Conservation (phyloP, 495 filamentous ascomycete genomes). For the Podospora australis region DNA sequence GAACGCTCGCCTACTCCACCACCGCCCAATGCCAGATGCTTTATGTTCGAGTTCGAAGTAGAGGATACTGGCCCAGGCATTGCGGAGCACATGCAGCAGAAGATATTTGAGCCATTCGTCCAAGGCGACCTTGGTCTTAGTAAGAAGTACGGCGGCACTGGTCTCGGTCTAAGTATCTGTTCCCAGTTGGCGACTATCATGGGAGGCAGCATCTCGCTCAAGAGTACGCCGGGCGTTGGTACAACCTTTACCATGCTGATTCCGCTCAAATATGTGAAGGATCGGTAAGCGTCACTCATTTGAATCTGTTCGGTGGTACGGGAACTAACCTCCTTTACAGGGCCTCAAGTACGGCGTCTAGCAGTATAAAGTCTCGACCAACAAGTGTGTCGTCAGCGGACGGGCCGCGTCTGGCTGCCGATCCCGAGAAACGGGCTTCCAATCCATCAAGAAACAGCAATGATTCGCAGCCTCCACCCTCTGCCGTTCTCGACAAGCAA, state of each 20-base stretch:
- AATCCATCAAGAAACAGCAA: constrained; percentile 23
- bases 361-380: constrained; percentile 59
- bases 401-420: constrained; percentile 13
- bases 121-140: constrained; percentile 84
- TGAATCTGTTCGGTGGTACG: neutral
- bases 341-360: constrained; percentile 40
- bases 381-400: constrained; percentile 73
- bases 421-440: constrained; percentile 39
- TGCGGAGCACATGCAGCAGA: constrained; percentile 62
- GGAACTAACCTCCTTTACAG: constrained; percentile 31
- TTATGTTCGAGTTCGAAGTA: constrained; percentile 80
- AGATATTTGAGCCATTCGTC: constrained; percentile 90
- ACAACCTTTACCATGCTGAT: constrained; percentile 80
- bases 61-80: constrained; percentile 91
- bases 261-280: constrained; percentile 69
- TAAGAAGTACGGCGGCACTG: constrained; percentile 87
- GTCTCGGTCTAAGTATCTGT: constrained; percentile 85
- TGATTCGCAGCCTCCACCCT: constrained; percentile 21
- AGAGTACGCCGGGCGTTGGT: constrained; percentile 66
- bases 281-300: constrained; percentile 39
- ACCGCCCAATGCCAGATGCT: constrained; percentile 49
- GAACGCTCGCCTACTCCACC: constrained; percentile 59
- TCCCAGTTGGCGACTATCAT: constrained; percentile 77
- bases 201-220: constrained; percentile 66
- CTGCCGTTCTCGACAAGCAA: constrained; percentile 44